Percentiles rank a stretch among this genome's conserved stretches.
Conservation (phyloP, 2,329 filamentous ascomycete genomes). For the Paecilomyces sp. region DNA sequence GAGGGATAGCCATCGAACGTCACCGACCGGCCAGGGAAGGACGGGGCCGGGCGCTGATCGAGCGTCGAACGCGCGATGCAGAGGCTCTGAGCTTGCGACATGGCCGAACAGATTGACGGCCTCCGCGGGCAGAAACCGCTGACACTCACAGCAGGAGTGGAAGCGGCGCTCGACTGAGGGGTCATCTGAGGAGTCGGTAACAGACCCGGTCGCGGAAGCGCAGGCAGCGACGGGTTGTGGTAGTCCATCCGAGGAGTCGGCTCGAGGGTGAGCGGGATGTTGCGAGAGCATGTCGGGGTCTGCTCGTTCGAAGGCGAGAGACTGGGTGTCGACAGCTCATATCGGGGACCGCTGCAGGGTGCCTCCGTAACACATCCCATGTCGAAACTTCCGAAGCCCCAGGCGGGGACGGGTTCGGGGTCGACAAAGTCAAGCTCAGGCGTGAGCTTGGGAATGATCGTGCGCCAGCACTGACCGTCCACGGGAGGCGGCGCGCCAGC, state of each 20-base stretch:
- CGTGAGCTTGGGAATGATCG: slow-evolving; percentile 49
- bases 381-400: slow-evolving; percentile 19
- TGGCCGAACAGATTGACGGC: slow-evolving; percentile 52
- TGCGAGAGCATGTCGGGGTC: slow-evolving; percentile 21
- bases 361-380: slow-evolving; percentile 18
- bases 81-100: slow-evolving; percentile 50
- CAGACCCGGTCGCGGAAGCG: slow-evolving; percentile 47
- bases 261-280: slow-evolving; percentile 43
- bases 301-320: slow-evolving; percentile 15
- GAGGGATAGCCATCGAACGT: slow-evolving; percentile 43
- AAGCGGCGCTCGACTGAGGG: slow-evolving; percentile 46
- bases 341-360: slow-evolving; percentile 15
- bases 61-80: slow-evolving; percentile 50
- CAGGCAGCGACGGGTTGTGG: slow-evolving; percentile 43
- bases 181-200: slow-evolving; percentile 58
- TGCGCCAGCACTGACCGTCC: slow-evolving; percentile 34
- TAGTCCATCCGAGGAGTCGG: slow-evolving; percentile 38
- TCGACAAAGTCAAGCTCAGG: slow-evolving; percentile 49
- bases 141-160: slow-evolving; percentile 57
- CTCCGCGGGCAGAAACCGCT: slow-evolving; percentile 41
- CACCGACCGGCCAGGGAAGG: slow-evolving; percentile 26
- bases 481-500: slow-evolving; percentile 31
- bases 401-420: slow-evolving; percentile 24
- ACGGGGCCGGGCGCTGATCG: slow-evolving; percentile 41
- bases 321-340: slow-evolving; percentile 12